A percentile compares a stretch with the other conserved stretches of the same genome.
These are phyloP conservation scores for Phytophthora macrochlamydospora DNA, from an alignment of 352 stramenopile genomes.

Conservation along the genomic window DNA sequence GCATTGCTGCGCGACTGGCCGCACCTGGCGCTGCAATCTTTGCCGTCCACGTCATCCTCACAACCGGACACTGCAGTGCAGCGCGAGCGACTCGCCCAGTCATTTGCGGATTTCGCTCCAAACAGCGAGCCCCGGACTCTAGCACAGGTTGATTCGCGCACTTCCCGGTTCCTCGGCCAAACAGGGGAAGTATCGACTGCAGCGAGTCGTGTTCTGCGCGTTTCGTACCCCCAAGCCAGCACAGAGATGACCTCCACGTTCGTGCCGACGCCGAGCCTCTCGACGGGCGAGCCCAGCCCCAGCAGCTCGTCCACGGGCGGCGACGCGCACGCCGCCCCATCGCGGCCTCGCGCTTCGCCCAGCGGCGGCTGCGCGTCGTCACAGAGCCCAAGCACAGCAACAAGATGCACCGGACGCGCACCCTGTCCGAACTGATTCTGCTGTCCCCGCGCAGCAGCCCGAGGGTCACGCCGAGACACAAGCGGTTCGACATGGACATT, in stretches of 20 bases:
- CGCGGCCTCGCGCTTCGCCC: conserved; percentile 50
- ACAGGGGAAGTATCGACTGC: conserved; percentile 9
- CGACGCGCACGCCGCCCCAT: conserved; percentile 22
- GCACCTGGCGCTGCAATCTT: neutral
- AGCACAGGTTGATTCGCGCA: conserved; percentile 1
- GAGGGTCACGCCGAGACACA: conserved; percentile 60
- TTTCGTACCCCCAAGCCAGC: neutral
- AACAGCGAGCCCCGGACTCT: conserved; percentile 25
- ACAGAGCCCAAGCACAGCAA: conserved; percentile 86
- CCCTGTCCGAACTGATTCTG: conserved; percentile 77
- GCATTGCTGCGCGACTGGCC: conserved; percentile 13
- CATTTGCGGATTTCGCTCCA: conserved; percentile 45
- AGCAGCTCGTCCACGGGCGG: conserved; percentile 24
- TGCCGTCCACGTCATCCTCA: neutral
- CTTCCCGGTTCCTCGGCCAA: conserved; percentile 1
- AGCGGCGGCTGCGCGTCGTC: conserved; percentile 74
- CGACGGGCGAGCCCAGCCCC: conserved; percentile 24
- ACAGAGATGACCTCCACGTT: conserved; percentile 28
- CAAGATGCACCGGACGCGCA: conserved; percentile 86
- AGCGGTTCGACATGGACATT: conserved; percentile 87
- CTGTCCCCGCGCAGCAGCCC: conserved; percentile 68
- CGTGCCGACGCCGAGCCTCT: conserved; percentile 25
- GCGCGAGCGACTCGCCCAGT: conserved; percentile 1
- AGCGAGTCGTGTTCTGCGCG: neutral
- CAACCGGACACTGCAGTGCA: neutral